A percentile compares a stretch with the other conserved stretches of the same genome.
Conservation (phyloP, 768 basidiomycete genomes). For the Mycena filopes region DNA sequence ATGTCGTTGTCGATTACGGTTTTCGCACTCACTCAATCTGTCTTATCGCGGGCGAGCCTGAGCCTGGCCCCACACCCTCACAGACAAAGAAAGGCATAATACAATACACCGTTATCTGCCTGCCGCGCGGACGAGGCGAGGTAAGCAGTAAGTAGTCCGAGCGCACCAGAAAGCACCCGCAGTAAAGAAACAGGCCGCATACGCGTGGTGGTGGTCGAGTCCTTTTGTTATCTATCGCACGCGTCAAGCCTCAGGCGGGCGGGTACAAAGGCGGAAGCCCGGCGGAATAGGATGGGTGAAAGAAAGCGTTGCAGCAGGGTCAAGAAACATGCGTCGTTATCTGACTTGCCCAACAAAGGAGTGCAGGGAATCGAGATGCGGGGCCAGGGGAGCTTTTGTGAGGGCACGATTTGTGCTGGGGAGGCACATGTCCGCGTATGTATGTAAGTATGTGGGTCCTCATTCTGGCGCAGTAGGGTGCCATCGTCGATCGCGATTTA, state of each 20-base stretch:
- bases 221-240: conserved; percentile 8
- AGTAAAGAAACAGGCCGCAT: conserved; percentile 17
- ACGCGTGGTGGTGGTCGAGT: conserved; percentile 8
- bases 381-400: neutral
- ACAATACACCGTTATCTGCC: conserved; percentile 27
- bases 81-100: too few relatives aligned
- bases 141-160: too few relatives aligned
- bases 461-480: neutral
- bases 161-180: neutral
- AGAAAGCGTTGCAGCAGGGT: neutral
- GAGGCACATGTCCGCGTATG: neutral
- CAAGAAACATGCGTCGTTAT: neutral
- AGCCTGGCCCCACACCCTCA: conserved; percentile 7
- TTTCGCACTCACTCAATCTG: too few relatives aligned
- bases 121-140: conserved; percentile 21
- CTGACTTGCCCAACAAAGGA: neutral
- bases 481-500: conserved; percentile 13
- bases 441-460: too few relatives aligned
- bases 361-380: neutral
- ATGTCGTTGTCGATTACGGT: neutral
- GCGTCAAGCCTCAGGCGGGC: neutral
- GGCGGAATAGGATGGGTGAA: neutral
- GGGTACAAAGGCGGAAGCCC: neutral
- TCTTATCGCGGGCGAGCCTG: conserved; percentile 12
- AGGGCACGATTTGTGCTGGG: neutral